Conservation (phyloP, 2,329 filamentous ascomycete genomes). For the Diaporthe citri region DNA sequence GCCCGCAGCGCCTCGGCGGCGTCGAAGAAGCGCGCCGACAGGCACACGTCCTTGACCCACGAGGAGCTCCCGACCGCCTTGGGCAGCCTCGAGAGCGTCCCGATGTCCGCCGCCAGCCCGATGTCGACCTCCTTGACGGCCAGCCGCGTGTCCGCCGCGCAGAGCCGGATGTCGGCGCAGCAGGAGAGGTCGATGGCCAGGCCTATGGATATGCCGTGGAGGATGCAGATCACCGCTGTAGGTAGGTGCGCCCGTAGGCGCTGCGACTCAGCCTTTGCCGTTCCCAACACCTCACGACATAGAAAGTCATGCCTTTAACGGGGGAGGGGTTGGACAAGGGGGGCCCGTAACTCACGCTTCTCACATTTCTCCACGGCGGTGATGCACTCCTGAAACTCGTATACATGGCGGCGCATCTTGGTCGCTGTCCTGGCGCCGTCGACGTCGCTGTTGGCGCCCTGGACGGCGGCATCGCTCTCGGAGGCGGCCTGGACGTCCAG, state of each 20-base stretch:
- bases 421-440: slow-evolving; percentile 77
- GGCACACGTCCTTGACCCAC: slow-evolving; percentile 84
- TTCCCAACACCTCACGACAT: not conserved
- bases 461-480: slow-evolving; percentile 59
- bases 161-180: slow-evolving; percentile 79
- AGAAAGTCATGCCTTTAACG: not conserved
- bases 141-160: slow-evolving; percentile 70
- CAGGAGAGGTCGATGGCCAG: slow-evolving; percentile 81
- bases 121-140: slow-evolving; percentile 88
- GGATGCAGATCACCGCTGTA: slow-evolving; percentile 81
- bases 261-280: not conserved
- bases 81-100: slow-evolving; percentile 79
- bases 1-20: slow-evolving; percentile 77
- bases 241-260: not conserved
- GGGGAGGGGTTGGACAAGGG: not conserved
- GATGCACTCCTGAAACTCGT: slow-evolving; percentile 85
- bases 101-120: slow-evolving; percentile 83
- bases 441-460: slow-evolving; percentile 44
- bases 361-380: slow-evolving; percentile 85
- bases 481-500: slow-evolving; percentile 83
- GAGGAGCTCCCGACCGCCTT: slow-evolving; percentile 78
- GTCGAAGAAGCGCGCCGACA: slow-evolving; percentile 78
- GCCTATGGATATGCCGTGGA: slow-evolving; percentile 84
- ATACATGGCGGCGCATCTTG: slow-evolving; percentile 74
- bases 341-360: slow-evolving; percentile 75